A percentile compares a stretch with the other conserved stretches of the same genome.
Evolutionary conservation across 371 early-diverging fungal species (phyloP).

Genomic region (Mortierella sp.): DNA sequence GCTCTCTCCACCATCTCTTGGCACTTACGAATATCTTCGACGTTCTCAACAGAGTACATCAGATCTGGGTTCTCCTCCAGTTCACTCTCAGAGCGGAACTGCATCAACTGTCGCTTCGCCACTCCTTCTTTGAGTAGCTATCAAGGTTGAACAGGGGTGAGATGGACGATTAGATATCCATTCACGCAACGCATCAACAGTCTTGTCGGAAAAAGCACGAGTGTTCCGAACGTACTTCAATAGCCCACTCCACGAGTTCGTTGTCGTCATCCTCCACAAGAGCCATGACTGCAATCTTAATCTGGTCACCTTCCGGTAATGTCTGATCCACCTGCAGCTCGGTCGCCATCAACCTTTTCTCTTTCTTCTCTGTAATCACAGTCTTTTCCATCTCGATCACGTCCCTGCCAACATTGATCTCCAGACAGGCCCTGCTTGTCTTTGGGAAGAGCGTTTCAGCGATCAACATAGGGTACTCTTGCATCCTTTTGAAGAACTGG

Average conservation of each 20-base stretch:
- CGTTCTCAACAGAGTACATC: conserved; percentile 42
- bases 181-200: not conserved
- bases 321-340: conserved; percentile 30
- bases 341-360: conserved; percentile 34
- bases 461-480: conserved; percentile 66
- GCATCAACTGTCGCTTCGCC: conserved; percentile 28
- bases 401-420: conserved; percentile 44
- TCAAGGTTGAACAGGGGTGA: not conserved
- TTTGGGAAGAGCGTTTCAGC: conserved; percentile 61
- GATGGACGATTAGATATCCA: not conserved
- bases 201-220: too few relatives aligned
- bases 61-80: conserved; percentile 44
- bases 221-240: conserved; percentile 15
- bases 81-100: conserved; percentile 37
- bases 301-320: conserved; percentile 29
- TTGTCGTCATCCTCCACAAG: conserved; percentile 33
- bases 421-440: conserved; percentile 20
- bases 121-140: conserved; percentile 41
- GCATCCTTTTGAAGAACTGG: conserved; percentile 65
- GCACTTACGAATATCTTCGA: conserved; percentile 47
- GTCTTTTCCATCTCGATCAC: conserved; percentile 15
- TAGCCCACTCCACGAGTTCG: conserved; percentile 39
- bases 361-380: conserved; percentile 16
- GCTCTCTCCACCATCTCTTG: too few relatives aligned
- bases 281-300: conserved; percentile 35